A percentile compares a stretch with the other conserved stretches of the same genome.
phyloP scores from a whole-genome alignment of 768 basidiomycete species.

The Lactarius sanguifluus region DNA sequence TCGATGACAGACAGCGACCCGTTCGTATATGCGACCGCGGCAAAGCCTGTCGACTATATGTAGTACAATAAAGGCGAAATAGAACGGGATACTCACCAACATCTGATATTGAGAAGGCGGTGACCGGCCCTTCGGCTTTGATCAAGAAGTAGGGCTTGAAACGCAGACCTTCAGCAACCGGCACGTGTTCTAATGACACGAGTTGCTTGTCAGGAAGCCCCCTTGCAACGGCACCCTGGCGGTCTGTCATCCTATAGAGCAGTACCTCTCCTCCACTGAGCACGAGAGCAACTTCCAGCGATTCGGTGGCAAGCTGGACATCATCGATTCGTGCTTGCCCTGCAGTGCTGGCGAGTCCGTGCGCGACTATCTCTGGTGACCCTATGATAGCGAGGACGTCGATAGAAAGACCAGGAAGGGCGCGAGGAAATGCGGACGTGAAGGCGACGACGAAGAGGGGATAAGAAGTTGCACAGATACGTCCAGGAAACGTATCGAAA shows the following conservation, averaged over 20 bases:
- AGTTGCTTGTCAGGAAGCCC: conserved; percentile 49
- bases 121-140: conserved; percentile 47
- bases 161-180: conserved; percentile 40
- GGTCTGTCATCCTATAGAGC: conserved; percentile 44
- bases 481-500: conserved; percentile 71
- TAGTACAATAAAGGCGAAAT: conserved; percentile 8
- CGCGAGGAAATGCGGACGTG: conserved; percentile 61
- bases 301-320: conserved; percentile 52
- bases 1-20: conserved; percentile 66
- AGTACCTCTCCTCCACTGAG: conserved; percentile 58
- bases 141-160: conserved; percentile 66
- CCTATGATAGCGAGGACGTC: conserved; percentile 37
- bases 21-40: conserved; percentile 66
- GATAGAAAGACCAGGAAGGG: conserved; percentile 60
- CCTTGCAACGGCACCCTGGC: conserved; percentile 27
- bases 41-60: conserved; percentile 54
- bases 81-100: conserved; percentile 52
- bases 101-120: conserved; percentile 64
- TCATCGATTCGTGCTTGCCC: conserved; percentile 42
- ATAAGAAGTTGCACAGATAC: conserved; percentile 66
- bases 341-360: conserved; percentile 29
- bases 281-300: conserved; percentile 56
- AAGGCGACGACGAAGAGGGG: conserved; percentile 46
- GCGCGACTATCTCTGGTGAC: conserved; percentile 34
- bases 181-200: conserved; percentile 51